Base-by-base conservation (phyloP, 139 green algal genomes). In the Haematococcus lacustris region DNA sequence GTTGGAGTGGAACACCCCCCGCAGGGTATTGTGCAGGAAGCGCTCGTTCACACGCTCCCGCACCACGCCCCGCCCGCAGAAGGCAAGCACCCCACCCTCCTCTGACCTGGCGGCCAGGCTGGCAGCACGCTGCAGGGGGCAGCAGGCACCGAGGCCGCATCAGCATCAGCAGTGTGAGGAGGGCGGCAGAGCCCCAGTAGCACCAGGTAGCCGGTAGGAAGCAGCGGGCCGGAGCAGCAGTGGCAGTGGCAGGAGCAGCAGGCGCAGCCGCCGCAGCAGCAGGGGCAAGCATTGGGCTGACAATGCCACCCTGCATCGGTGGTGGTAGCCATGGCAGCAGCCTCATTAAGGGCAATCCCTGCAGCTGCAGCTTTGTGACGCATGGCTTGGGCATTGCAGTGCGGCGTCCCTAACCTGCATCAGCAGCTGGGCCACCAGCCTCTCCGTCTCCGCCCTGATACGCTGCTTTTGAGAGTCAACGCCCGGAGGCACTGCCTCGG, bases 1-100 rank as follows among this genome's bases (percentile, higher is more conserved):
- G 80, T 91, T 91, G 35, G 80, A 43, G 2, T 40, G 71, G 51
- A 77, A 77, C 57, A 91, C 81, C 39, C 80, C 79, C 5, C 76
- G 62, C 39, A 93, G 69, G 26, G 88, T 93, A 67, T 80, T 86
- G 26, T 84, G 75, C 64, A 93, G 73, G 70, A 91, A 93, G 25
- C 86, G 79, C 80, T 93, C 86, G 47, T 93, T 93, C 30, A 75
- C 86, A 25, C 72, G 73, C 65, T 80, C 85, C 1, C 88, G 76
- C 67, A 87, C 72, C 30, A 82, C 61, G 0, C 84, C 74, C 1
- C 70, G 71, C 35, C 68, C 43, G 34, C 83, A 39, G 40, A 82
- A 91, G 3, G 88, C 88, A 0, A 80, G 86, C 1, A 90, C 84
- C 25, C 88, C 88, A 5, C 82, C 66, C 3, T 64, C 35, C 59